A percentile compares a stretch with the other conserved stretches of the same genome.
phyloP scores from a whole-genome alignment of 2,329 filamentous ascomycete genomes.

The Aureobasidium leucospermi region DNA sequence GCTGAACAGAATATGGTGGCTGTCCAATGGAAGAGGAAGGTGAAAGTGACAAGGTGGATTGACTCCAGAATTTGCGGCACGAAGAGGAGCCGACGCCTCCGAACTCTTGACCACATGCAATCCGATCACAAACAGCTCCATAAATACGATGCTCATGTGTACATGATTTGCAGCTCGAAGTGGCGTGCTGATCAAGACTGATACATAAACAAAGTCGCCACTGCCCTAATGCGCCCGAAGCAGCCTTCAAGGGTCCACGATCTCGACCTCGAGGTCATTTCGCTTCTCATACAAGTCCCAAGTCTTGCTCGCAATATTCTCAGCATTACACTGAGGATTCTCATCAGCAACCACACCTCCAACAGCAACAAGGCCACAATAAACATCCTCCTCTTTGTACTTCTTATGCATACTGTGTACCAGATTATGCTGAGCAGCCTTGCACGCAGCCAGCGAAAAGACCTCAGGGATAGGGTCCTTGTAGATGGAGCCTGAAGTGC shows the following conservation, averaged over 20 bases:
- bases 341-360: slow-evolving; percentile 27
- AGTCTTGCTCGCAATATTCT: slow-evolving; percentile 38
- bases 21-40: no score
- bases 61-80: no score
- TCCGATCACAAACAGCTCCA: no score
- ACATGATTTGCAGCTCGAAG: no score
- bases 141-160: no score
- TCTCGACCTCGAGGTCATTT: slow-evolving; percentile 32
- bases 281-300: slow-evolving; percentile 39
- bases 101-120: no score
- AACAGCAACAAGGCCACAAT: slow-evolving; percentile 42
- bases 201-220: no score
- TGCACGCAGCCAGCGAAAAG: slow-evolving; percentile 44
- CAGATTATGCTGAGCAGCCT: slow-evolving; percentile 46
- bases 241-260: neutral
- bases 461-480: slow-evolving; percentile 40
- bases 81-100: no score
- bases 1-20: no score
- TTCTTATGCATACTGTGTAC: slow-evolving; percentile 38
- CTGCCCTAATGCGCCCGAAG: no score
- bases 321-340: slow-evolving; percentile 29
- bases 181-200: no score
- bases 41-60: no score
- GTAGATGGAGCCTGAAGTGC: slow-evolving; percentile 34
- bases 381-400: slow-evolving; percentile 35